These are phyloP conservation scores for Biancaea sappan DNA, from an alignment of 306 rosid genomes.

Conservation along the genomic window DNA sequence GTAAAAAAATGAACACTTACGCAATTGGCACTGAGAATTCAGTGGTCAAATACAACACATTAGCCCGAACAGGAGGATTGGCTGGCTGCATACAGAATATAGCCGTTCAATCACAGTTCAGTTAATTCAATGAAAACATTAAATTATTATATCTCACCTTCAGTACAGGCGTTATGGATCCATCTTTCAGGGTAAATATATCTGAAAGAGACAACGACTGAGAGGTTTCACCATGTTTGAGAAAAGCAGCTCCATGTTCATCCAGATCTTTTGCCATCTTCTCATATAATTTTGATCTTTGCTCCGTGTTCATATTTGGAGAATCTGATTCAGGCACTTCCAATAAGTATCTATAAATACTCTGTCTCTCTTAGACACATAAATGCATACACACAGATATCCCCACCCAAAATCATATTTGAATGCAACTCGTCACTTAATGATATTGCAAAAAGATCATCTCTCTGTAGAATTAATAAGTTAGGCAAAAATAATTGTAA, in stretches of 20 bases:
- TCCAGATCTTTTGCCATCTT: slow-evolving; percentile 82
- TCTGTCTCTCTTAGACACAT: background rate
- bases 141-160: slow-evolving; percentile 51
- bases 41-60: slow-evolving; percentile 70
- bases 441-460: background rate
- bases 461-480: background rate
- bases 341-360: slow-evolving; percentile 13
- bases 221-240: slow-evolving; percentile 79
- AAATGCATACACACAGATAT: background rate
- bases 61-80: slow-evolving; percentile 93
- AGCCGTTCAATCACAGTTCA: slow-evolving; percentile 37
- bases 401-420: slow-evolving; percentile 36
- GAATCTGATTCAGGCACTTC: slow-evolving; percentile 48
- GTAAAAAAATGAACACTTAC: slow-evolving; percentile 48
- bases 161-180: slow-evolving; percentile 71
- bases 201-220: slow-evolving; percentile 92
- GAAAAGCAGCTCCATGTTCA: slow-evolving; percentile 80
- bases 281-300: slow-evolving; percentile 71
- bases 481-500: background rate
- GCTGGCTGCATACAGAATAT: slow-evolving; percentile 65
- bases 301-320: slow-evolving; percentile 39
- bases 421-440: slow-evolving; percentile 21
- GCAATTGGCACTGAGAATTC: slow-evolving; percentile 71
- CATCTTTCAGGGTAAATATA: slow-evolving; percentile 72
- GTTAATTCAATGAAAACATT: slow-evolving; percentile 15